Evolutionary conservation across 257 asterid genomes (phyloP).

Genomic region (Cynanchum wilfordii): DNA sequence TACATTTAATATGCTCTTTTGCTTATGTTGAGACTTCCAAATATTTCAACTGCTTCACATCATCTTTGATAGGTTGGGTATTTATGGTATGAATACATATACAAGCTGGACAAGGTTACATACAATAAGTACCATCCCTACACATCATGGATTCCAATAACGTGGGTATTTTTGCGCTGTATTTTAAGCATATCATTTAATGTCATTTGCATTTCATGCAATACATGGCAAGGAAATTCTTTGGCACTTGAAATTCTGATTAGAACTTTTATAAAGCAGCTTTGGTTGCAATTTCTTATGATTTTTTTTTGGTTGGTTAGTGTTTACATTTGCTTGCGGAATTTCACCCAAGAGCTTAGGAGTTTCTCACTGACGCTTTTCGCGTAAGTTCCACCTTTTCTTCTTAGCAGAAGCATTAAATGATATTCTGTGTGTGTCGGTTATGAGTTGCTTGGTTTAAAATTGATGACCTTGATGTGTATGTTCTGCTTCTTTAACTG

Average conservation of each 20-base stretch:
- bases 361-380: slow-evolving; percentile 79
- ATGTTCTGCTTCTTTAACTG: slow-evolving; percentile 23
- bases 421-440: neutral
- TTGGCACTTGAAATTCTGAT: neutral
- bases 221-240: neutral
- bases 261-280: neutral
- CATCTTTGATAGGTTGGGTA: slow-evolving; percentile 35
- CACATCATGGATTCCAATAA: slow-evolving; percentile 98
- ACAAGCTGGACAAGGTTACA: slow-evolving; percentile 83
- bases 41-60: slow-evolving; percentile 6
- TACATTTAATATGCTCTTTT: neutral
- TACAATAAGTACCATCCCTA: slow-evolving; percentile 95
- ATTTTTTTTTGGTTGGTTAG: slow-evolving; percentile 33
- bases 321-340: slow-evolving; percentile 83
- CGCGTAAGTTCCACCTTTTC: slow-evolving; percentile 59
- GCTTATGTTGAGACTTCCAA: neutral
- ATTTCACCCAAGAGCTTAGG: slow-evolving; percentile 76
- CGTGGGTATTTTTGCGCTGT: slow-evolving; percentile 40
- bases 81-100: slow-evolving; percentile 80
- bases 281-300: slow-evolving; percentile 16
- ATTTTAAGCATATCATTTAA: neutral
- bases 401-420: neutral
- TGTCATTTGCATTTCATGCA: neutral
- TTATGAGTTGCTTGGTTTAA: slow-evolving; percentile 13
- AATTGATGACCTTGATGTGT: neutral